Conservation (phyloP, 495 filamentous ascomycete genomes). For the Tuber indicum region DNA sequence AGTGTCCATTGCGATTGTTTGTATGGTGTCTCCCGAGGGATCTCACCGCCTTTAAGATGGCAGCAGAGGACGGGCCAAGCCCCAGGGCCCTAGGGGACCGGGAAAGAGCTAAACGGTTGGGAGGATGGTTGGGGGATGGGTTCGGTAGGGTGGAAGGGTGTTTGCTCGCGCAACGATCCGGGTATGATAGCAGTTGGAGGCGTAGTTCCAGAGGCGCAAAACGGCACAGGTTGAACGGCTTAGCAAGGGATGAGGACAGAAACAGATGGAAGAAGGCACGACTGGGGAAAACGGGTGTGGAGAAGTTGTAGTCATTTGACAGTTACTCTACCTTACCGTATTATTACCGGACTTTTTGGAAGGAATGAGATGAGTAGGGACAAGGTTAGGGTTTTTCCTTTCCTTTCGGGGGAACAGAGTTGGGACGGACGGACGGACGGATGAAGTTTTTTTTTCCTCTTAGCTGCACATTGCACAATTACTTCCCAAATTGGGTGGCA, state of each 20-base stretch:
- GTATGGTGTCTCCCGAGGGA: background rate
- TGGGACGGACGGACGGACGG: background rate
- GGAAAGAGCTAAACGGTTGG: background rate
- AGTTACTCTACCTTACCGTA: background rate
- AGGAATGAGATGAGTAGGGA: background rate
- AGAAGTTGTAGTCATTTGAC: background rate
- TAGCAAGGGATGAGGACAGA: background rate
- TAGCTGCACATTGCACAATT: background rate
- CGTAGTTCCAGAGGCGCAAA: background rate
- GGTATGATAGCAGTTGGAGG: background rate
- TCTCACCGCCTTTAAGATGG: background rate
- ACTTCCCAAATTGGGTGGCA: background rate
- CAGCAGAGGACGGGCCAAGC: background rate
- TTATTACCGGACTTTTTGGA: background rate
- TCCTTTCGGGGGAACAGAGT: background rate
- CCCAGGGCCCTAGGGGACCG: background rate
- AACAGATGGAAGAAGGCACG: background rate
- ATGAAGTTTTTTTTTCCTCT: background rate
- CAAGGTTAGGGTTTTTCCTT: background rate
- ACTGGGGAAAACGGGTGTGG: background rate
- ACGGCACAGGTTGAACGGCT: background rate
- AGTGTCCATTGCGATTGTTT: background rate
- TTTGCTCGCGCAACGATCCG: background rate
- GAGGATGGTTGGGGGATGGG: background rate
- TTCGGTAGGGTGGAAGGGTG: background rate